Base-by-base conservation (phyloP, 768 basidiomycete genomes). In the Rhodotorula babjevae region DNA sequence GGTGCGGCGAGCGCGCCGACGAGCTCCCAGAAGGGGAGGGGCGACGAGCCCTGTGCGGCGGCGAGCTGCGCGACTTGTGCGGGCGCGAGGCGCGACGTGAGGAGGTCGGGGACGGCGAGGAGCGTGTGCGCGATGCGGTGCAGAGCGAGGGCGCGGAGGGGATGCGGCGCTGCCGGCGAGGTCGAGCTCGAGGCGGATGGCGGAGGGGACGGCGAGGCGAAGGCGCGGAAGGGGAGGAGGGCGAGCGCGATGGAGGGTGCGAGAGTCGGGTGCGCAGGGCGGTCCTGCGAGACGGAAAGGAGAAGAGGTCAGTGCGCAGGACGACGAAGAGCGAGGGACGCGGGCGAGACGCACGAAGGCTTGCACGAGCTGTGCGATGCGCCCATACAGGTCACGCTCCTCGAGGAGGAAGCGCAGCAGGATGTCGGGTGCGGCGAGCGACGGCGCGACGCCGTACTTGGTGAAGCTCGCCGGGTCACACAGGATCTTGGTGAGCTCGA, bases 401-500 rank as follows among this genome's bases (percentile, higher is more conserved):
- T 36, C 25, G 27, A 76, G 31, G 8, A 76, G 56, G 44, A 42
- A 44, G 42, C 23, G 42, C 44, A 61, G 44, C 12, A 61, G 29
- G 2, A n/a, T n/a, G 14, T 42, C 27, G 2, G 42, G 42, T 16
- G n/a, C 15, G 3, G 27, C 16, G 9, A 27, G n/a, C 2, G 7
- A 18, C 0, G 31, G 16, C 11, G 63, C 21, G 23, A 59, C 65
- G 19, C 42, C 47, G 65, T 67, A 70, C 55, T 70, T 69, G 27
- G 31, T 21, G 61, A 65, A 72, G 21, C 47, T 63, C 0, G 61
- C 31, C 31, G 68, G 68, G 40, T 76, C 74, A 19, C 33, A 61
- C 2, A 76, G 27, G 9, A 72, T 63, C 53, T 76, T 76, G 46
- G 47, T 36, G 44, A 76, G 44, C 36, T 76, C 74, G 71, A 76